These are phyloP conservation scores for Rhododendron kiyosumense DNA, from an alignment of 148 eudicot genomes.

Conservation along the genomic window DNA sequence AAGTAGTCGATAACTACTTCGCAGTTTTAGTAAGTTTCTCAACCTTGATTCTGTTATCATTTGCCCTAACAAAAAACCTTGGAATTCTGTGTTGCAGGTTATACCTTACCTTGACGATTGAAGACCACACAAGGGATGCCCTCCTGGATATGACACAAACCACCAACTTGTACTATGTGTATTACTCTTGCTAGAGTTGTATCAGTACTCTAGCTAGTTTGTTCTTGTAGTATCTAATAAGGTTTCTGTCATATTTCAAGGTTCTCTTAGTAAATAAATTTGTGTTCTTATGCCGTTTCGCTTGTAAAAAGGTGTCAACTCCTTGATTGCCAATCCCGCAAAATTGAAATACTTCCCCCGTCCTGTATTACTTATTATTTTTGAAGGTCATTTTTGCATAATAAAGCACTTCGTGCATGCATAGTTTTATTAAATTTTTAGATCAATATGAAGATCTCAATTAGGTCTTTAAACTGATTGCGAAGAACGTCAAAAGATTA, in stretches of 20 bases:
- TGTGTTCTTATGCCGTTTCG: neutral
- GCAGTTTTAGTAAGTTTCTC: neutral
- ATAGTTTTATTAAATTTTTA: too few relatives aligned
- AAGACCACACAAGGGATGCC: neutral
- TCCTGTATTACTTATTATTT: too few relatives aligned
- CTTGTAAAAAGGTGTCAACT: neutral
- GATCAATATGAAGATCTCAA: neutral
- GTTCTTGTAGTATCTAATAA: neutral
- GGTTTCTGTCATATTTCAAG: neutral
- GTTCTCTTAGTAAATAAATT: neutral
- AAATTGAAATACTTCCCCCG: neutral
- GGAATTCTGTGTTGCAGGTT: neutral
- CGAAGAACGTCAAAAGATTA: too few relatives aligned
- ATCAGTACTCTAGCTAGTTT: neutral
- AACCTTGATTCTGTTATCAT: neutral
- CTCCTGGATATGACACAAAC: neutral
- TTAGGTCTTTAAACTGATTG: neutral
- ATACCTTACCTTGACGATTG: conserved; percentile 1
- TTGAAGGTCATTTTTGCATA: neutral
- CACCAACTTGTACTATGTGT: neutral
- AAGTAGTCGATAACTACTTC: neutral
- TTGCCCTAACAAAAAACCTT: neutral
- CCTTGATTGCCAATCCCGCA: neutral
- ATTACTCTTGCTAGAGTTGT: neutral
- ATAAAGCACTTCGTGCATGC: too few relatives aligned